Conservation (phyloP, 2,329 filamentous ascomycete species). For the Neonectria hederae region DNA sequence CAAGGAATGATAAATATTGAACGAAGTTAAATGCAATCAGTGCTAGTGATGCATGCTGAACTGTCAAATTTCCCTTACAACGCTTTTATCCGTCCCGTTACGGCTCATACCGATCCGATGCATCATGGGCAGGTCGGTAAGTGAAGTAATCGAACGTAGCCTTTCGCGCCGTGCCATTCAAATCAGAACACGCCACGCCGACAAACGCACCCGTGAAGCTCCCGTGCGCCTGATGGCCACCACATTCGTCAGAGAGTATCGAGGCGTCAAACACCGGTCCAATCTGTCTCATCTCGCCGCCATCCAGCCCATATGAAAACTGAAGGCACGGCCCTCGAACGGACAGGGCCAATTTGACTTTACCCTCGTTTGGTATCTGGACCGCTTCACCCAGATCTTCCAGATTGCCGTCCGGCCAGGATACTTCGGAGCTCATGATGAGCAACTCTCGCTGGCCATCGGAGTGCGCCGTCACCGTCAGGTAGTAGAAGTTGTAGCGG, state of each 20-base stretch:
- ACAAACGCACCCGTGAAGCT: slow-evolving; percentile 72
- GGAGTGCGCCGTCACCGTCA: slow-evolving; percentile 65
- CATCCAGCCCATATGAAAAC: slow-evolving; percentile 65
- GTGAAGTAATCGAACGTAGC: slow-evolving; percentile 63
- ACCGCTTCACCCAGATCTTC: slow-evolving; percentile 54
- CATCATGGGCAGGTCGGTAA: slow-evolving; percentile 59
- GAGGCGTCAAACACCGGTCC: slow-evolving; percentile 67
- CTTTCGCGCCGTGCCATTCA: slow-evolving; percentile 59
- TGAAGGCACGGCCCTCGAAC: slow-evolving; percentile 63
- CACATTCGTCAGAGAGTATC: slow-evolving; percentile 70
- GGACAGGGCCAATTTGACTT: slow-evolving; percentile 60
- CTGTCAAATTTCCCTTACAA: too few relatives aligned
- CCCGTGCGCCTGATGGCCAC: slow-evolving; percentile 67
- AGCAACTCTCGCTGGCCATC: slow-evolving; percentile 67
- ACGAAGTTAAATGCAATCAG: neutral
- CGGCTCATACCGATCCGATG: slow-evolving; percentile 36
- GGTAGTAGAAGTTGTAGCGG: slow-evolving; percentile 72
- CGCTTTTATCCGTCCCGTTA: neutral
- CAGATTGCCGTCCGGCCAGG: slow-evolving; percentile 63
- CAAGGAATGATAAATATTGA: neutral
- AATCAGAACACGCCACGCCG: slow-evolving; percentile 64
- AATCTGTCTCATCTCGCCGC: slow-evolving; percentile 55
- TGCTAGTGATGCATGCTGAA: neutral
- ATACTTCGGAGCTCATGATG: slow-evolving; percentile 65
- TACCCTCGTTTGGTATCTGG: slow-evolving; percentile 62